A percentile compares a stretch with the other conserved stretches of the same genome.
Evolutionary conservation across 345 rosid genomes (phyloP).

Genomic region (Melaleuca quinquenervia): DNA sequence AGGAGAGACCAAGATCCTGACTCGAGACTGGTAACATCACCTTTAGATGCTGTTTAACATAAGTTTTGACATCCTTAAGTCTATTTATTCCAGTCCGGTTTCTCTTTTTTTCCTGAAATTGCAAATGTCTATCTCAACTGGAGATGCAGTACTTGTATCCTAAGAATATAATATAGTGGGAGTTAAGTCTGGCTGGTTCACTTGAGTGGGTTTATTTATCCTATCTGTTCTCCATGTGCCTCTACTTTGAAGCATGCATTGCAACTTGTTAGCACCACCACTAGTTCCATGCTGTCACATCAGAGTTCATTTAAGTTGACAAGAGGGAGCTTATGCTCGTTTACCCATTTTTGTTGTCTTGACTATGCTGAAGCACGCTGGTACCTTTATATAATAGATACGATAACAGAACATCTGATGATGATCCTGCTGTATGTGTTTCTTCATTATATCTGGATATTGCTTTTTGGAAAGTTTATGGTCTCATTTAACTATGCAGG

Average conservation of each 20-base stretch:
- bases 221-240: neutral
- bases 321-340: neutral
- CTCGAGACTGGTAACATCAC: conserved; percentile 47
- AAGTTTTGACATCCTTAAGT: neutral
- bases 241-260: neutral
- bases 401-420: neutral
- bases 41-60: neutral
- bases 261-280: neutral
- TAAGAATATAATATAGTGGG: neutral
- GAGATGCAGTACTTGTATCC: neutral
- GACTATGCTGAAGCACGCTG: neutral
- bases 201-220: neutral
- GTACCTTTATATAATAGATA: neutral
- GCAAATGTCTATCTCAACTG: neutral
- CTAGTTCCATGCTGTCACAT: neutral
- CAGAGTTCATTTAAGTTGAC: neutral
- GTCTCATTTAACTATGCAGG: conserved; percentile 26
- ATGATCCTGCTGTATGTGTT: neutral
- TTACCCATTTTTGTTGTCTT: neutral
- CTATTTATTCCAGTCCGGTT: neutral
- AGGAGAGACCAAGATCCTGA: conserved; percentile 54
- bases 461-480: neutral
- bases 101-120: neutral
- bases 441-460: neutral
- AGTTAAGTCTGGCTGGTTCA: neutral